phyloP scores from a whole-genome alignment of 192 early-diverging fungal genomes.

The Radiomyces spectabilis region DNA sequence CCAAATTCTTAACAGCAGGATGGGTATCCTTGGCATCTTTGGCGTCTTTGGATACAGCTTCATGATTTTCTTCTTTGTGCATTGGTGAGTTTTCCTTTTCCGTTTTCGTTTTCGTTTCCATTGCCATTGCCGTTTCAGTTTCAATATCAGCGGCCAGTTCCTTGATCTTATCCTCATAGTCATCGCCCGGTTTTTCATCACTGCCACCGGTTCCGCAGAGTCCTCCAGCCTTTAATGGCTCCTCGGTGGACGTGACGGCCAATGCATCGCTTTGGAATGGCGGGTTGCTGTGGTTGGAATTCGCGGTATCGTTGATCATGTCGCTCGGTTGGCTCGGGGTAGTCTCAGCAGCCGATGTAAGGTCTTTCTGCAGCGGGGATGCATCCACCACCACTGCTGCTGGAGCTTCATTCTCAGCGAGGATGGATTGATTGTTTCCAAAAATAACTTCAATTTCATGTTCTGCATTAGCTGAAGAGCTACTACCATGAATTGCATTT shows the following conservation, averaged over 20 bases:
- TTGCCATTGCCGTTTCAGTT: too few relatives aligned
- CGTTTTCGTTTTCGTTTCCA: too few relatives aligned
- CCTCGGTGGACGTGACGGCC: too few relatives aligned
- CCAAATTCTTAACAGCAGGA: neutral
- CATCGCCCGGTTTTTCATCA: neutral
- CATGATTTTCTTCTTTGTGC: neutral
- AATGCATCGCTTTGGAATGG: too few relatives aligned
- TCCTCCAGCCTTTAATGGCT: neutral
- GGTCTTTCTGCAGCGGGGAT: neutral
- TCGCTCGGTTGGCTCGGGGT: too few relatives aligned
- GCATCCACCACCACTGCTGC: too few relatives aligned
- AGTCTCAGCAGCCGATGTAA: too few relatives aligned
- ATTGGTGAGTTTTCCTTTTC: too few relatives aligned
- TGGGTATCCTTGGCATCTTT: neutral
- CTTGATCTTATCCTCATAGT: neutral
- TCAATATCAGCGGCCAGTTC: neutral
- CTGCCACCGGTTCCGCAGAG: neutral
- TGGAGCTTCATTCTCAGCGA: neutral
- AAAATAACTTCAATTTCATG: constrained; percentile 41
- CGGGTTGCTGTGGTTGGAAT: too few relatives aligned
- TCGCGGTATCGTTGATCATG: too few relatives aligned
- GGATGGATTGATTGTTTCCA: neutral
- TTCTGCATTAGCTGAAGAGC: constrained; percentile 34
- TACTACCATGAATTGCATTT: constrained; percentile 48
- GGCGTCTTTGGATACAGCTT: neutral